Evolutionary conservation across 345 rosid genomes (phyloP).

Genomic region (Populus ilicifolia): DNA sequence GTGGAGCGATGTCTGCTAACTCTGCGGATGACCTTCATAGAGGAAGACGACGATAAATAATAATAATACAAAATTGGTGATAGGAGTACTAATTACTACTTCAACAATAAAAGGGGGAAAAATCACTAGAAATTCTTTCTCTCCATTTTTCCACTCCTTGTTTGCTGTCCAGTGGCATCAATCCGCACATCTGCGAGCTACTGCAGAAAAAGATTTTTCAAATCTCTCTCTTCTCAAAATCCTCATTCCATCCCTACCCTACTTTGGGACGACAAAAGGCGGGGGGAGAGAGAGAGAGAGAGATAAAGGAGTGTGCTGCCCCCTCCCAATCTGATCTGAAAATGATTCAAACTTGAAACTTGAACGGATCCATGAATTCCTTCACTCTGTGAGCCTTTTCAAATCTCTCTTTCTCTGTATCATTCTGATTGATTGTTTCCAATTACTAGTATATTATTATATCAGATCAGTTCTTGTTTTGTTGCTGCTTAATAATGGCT

Average conservation of each 20-base stretch:
- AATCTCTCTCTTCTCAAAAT: neutral
- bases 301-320: neutral
- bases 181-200: neutral
- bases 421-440: neutral
- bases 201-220: neutral
- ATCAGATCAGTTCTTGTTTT: neutral
- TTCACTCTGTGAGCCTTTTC: slow-evolving; percentile 1
- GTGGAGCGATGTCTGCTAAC: slow-evolving; percentile 4
- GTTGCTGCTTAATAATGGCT: slow-evolving; percentile 24
- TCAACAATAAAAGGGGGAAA: neutral
- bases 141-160: neutral
- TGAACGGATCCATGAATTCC: neutral
- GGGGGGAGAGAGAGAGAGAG: neutral
- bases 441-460: neutral
- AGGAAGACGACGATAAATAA: neutral
- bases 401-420: neutral
- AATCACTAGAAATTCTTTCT: neutral
- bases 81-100: neutral
- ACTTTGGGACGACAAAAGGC: neutral
- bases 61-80: neutral
- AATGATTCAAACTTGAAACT: neutral
- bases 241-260: neutral
- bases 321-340: slow-evolving; percentile 1
- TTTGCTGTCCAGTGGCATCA: neutral
- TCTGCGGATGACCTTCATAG: slow-evolving; percentile 1